These are phyloP conservation scores for Pythium brassicae DNA, from an alignment of 352 stramenopile species.

Conservation along the genomic window DNA sequence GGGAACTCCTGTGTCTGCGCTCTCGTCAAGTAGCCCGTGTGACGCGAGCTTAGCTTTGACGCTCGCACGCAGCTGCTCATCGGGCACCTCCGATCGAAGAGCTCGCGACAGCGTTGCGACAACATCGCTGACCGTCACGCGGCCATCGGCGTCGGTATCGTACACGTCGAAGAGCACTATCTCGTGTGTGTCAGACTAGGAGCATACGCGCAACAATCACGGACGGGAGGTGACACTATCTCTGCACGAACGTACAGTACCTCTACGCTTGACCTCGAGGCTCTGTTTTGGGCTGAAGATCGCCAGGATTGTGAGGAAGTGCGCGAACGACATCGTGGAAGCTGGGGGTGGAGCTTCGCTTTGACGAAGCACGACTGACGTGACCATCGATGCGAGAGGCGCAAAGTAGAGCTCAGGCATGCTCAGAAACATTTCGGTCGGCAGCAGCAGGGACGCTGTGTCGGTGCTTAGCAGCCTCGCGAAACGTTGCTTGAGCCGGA, in stretches of 20 bases:
- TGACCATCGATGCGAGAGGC: slow-evolving; percentile 17
- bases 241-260: too few species aligned
- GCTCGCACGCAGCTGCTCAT: not conserved
- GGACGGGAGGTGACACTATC: not conserved
- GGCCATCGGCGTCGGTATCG: slow-evolving; percentile 27
- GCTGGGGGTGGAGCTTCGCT: not conserved
- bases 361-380: slow-evolving; percentile 7
- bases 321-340: slow-evolving; percentile 9
- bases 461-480: slow-evolving; percentile 20
- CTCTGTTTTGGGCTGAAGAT: slow-evolving; percentile 37
- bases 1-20: not conserved
- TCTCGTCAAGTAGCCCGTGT: not conserved
- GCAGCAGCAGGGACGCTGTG: slow-evolving; percentile 6
- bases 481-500: slow-evolving; percentile 36
- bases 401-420: slow-evolving; percentile 35
- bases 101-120: slow-evolving; percentile 18
- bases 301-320: slow-evolving; percentile 27
- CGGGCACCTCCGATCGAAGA: slow-evolving; percentile 1
- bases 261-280: slow-evolving; percentile 26
- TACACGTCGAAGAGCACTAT: slow-evolving; percentile 43
- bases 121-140: slow-evolving; percentile 26
- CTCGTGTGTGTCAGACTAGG: not conserved
- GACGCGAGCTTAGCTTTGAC: slow-evolving; percentile 15
- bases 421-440: slow-evolving; percentile 10
- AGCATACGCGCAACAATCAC: not conserved